Percentiles rank a stretch among this genome's conserved stretches.
phyloP scores from a whole-genome alignment of 345 rosid genomes.

The Salix koriyanagi region DNA sequence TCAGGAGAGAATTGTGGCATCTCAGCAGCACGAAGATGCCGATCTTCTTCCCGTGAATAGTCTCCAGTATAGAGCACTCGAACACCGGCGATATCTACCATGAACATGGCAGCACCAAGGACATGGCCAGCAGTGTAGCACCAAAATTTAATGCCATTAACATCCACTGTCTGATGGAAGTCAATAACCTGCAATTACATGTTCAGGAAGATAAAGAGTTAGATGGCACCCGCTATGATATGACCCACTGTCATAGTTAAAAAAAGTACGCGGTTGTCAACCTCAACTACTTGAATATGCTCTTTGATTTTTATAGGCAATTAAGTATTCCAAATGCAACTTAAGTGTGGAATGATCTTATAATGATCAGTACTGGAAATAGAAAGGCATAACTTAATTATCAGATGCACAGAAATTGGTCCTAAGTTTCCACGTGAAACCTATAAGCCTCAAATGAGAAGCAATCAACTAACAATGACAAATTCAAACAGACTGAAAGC shows the following conservation, averaged over 20 bases:
- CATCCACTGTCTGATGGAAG: conserved; percentile 89
- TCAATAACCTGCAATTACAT: conserved; percentile 58
- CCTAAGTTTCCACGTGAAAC: neutral
- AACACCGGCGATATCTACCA: conserved; percentile 94
- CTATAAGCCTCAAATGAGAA: neutral
- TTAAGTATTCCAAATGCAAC: too few species aligned
- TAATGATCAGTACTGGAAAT: too few species aligned
- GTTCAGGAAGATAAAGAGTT: too few species aligned
- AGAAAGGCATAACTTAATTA: too few species aligned
- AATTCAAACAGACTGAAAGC: neutral
- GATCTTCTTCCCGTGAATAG: conserved; percentile 90
- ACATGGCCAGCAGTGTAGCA: conserved; percentile 98
- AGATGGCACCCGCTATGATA: too few species aligned
- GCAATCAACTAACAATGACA: neutral
- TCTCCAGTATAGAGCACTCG: conserved; percentile 93
- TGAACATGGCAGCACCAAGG: conserved; percentile 98
- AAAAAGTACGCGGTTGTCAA: too few species aligned
- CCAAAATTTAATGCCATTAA: conserved; percentile 90
- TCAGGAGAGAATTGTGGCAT: conserved; percentile 95
- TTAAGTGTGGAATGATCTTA: too few species aligned
- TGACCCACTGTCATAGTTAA: too few species aligned
- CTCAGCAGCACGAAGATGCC: conserved; percentile 95
- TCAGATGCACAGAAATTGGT: too few species aligned
- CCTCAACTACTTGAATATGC: too few species aligned
- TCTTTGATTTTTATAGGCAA: too few species aligned